A percentile compares a stretch with the other conserved stretches of the same genome.
phyloP scores from a whole-genome alignment of 352 stramenopile species.

The Nothophytophthora sp. region DNA sequence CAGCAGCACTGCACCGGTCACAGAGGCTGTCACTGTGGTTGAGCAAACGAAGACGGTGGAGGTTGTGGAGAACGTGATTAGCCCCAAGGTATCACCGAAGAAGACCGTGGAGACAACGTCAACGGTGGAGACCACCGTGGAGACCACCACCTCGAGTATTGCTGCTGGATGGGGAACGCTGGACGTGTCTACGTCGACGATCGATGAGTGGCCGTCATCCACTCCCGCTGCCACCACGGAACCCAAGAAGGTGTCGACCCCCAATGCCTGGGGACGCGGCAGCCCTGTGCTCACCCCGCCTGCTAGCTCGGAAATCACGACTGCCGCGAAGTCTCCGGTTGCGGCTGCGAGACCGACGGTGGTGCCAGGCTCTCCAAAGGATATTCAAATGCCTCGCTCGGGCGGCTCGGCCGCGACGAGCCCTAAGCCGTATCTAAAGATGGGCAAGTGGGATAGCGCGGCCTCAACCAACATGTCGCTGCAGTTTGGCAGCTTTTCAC shows the following conservation, averaged over 20 bases:
- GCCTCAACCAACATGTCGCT: slow-evolving; percentile 74
- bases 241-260: slow-evolving; percentile 47
- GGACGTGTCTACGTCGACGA: slow-evolving; percentile 62
- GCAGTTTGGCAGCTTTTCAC: slow-evolving; percentile 88
- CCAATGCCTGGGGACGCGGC: slow-evolving; percentile 67
- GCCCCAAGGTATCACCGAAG: slow-evolving; percentile 34
- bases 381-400: slow-evolving; percentile 48
- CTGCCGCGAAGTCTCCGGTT: slow-evolving; percentile 32
- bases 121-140: slow-evolving; percentile 40
- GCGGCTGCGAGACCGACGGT: slow-evolving; percentile 42
- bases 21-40: slow-evolving; percentile 15
- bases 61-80: slow-evolving; percentile 29
- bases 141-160: slow-evolving; percentile 39
- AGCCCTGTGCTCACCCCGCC: slow-evolving; percentile 54
- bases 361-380: slow-evolving; percentile 65
- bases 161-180: slow-evolving; percentile 61
- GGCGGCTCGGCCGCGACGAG: slow-evolving; percentile 40
- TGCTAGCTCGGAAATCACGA: slow-evolving; percentile 12
- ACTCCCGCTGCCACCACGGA: slow-evolving; percentile 36
- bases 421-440: slow-evolving; percentile 82
- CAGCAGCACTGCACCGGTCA: slow-evolving; percentile 6
- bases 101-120: slow-evolving; percentile 34
- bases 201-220: slow-evolving; percentile 63
- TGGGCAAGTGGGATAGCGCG: slow-evolving; percentile 82
- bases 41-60: slow-evolving; percentile 26